Evolutionary conservation across 257 asterid genomes (phyloP), one percentile per base, ranked within the genome.

Genomic region (Jasminum sambac): DNA sequence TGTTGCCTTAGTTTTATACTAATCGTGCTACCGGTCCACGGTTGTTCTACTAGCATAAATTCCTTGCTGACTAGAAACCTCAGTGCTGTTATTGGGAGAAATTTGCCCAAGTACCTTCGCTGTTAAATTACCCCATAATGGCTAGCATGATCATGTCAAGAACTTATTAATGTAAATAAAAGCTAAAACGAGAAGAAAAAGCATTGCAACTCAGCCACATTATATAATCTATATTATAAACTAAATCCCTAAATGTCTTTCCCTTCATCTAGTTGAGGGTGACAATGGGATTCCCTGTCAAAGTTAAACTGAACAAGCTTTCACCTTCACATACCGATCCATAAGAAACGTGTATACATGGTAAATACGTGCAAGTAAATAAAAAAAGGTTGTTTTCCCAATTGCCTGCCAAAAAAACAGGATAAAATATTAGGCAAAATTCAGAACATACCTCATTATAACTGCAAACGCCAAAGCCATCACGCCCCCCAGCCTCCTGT

Each of bases 381-480:
- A 46, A 17, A 16, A 46, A 46, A 46, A 14, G 6, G 2, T 46
- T 13, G 13, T 48, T n/a, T 48, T 13, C 9, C 5, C 19, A n/a
- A 48, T 48, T 48, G 24, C 14, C 58, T 13, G 23, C 24, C 7
- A 48, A 48, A n/a, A 48, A 16, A 2, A 1, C 10, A 8, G 0
- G 1, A n/a, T n/a, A 13, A 46, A 48, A 48, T 19, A 19, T 50
- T 17, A 50, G 60, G 60, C 17, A 71, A 62, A 64, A 39, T 25
- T 10, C 36, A 62, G 64, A 5, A 11, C 55, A 63, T 69, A 91
- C 98, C 98, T 89, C 95, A 69, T 66, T 72, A 76, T 84, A 91
- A 72, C 74, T 64, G 81, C 94, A 87, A 78, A 87, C 89, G 63
- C 89, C 92, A 46, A 85, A 86, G 55, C 89, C 90, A 83, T 88